These are phyloP conservation scores for Saccharomycopsis hybrid DNA, from an alignment of 1,139 yeast species.

Conservation along the genomic window DNA sequence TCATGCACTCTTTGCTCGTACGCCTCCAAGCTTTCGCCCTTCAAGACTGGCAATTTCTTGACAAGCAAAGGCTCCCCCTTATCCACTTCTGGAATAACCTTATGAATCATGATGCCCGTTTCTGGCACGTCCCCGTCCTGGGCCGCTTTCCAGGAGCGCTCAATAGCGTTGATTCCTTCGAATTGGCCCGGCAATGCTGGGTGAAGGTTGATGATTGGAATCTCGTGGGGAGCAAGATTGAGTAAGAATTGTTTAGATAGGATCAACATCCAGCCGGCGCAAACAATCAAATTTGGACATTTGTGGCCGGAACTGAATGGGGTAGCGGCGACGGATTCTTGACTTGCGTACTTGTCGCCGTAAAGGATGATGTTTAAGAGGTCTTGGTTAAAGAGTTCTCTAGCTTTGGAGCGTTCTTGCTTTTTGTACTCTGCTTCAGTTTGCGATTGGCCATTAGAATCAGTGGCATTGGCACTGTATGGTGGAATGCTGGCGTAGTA, in stretches of 20 bases:
- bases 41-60: slow-evolving; percentile 61
- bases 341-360: slow-evolving; percentile 36
- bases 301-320: slow-evolving; percentile 28
- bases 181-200: slow-evolving; percentile 97
- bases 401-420: slow-evolving; percentile 48
- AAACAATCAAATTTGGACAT: slow-evolving; percentile 78
- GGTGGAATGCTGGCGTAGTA: slow-evolving; percentile 65
- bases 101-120: slow-evolving; percentile 97
- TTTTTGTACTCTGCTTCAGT: slow-evolving; percentile 31
- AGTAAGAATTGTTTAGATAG: slow-evolving; percentile 68
- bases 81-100: slow-evolving; percentile 91
- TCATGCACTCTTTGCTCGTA: slow-evolving; percentile 83
- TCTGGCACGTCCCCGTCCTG: slow-evolving; percentile 65
- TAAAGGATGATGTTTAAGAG: slow-evolving; percentile 60
- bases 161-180: slow-evolving; percentile 96
- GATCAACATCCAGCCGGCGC: slow-evolving; percentile 98
- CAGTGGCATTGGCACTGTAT: slow-evolving; percentile 35
- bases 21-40: slow-evolving; percentile 68
- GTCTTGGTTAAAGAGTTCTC: slow-evolving; percentile 71
- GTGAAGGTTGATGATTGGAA: slow-evolving; percentile 85
- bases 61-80: slow-evolving; percentile 85
- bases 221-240: slow-evolving; percentile 53
- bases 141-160: slow-evolving; percentile 93
- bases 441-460: neutral
- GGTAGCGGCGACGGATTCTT: slow-evolving; percentile 24